These are phyloP conservation scores for Solanum microdontum DNA, from an alignment of 257 asterid species.

Conservation along the genomic window DNA sequence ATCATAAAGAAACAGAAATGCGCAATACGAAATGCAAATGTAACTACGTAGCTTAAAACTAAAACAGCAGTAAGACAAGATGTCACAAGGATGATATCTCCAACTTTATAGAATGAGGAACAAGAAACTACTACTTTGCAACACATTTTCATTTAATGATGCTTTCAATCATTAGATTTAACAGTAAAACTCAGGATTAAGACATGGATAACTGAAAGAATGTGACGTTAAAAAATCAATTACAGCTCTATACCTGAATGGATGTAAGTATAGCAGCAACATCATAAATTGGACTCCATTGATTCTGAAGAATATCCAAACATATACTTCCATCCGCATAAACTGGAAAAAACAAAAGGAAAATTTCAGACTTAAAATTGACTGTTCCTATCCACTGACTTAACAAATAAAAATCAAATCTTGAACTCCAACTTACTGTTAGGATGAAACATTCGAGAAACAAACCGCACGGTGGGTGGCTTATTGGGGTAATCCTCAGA, in stretches of 20 bases:
- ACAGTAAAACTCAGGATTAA: neutral
- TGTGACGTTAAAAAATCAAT: neutral
- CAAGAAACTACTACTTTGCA: neutral
- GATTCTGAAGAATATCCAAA: slow-evolving; percentile 90
- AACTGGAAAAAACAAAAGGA: slow-evolving; percentile 34
- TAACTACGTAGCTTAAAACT: neutral
- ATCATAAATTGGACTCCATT: slow-evolving; percentile 95
- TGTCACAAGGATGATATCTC: neutral
- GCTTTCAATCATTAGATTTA: neutral
- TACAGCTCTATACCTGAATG: slow-evolving; percentile 46
- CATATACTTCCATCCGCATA: slow-evolving; percentile 96
- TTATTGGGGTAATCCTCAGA: slow-evolving; percentile 73
- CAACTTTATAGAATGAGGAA: neutral
- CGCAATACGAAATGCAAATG: neutral
- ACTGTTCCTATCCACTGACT: neutral
- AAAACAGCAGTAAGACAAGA: neutral
- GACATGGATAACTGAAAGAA: neutral
- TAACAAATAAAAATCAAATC: neutral
- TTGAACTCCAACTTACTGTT: slow-evolving; percentile 43
- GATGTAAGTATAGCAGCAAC: slow-evolving; percentile 91
- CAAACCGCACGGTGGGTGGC: slow-evolving; percentile 77
- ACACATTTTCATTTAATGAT: neutral
- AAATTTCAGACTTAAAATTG: slow-evolving; percentile 1
- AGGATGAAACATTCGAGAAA: slow-evolving; percentile 84
- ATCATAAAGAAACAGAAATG: neutral